Evolutionary conservation across 108 stramenopile species (phyloP).

Genomic region (Cyclotella kingstonii): DNA sequence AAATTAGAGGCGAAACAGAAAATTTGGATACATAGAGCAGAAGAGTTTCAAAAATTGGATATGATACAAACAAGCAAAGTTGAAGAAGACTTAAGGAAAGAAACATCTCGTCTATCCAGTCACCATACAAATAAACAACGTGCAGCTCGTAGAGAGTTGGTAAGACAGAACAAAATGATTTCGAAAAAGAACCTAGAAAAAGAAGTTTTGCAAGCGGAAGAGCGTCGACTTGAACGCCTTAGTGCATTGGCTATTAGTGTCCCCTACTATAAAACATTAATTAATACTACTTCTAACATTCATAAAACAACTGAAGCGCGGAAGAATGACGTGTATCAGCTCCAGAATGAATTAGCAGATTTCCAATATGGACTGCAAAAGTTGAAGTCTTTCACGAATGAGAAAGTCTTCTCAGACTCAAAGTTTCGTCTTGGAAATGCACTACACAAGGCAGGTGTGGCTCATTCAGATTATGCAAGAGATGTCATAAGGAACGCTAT

Average conservation of each 20-base stretch:
- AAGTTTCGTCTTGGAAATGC: slow-evolving; percentile 47
- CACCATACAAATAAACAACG: slow-evolving; percentile 6
- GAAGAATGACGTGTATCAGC: slow-evolving; percentile 37
- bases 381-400: slow-evolving; percentile 37
- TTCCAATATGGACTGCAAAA: slow-evolving; percentile 32
- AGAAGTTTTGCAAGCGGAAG: slow-evolving; percentile 19
- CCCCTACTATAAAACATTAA: slow-evolving; percentile 39
- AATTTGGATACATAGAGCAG: slow-evolving; percentile 6
- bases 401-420: slow-evolving; percentile 43
- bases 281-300: slow-evolving; percentile 25
- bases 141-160: slow-evolving; percentile 6
- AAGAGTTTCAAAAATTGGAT: background rate
- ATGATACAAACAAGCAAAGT: background rate
- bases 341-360: slow-evolving; percentile 29
- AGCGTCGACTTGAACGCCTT: slow-evolving; percentile 26
- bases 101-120: slow-evolving; percentile 6
- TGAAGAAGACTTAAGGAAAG: slow-evolving; percentile 5
- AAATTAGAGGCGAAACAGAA: slow-evolving; percentile 3
- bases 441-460: slow-evolving; percentile 43
- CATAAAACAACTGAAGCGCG: slow-evolving; percentile 41
- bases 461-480: slow-evolving; percentile 28
- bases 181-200: slow-evolving; percentile 5
- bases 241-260: slow-evolving; percentile 37
- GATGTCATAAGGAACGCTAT: slow-evolving; percentile 29
- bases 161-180: slow-evolving; percentile 3